Base-by-base conservation (phyloP, 1,284 basidiomycete genomes). In the Tremellales sp. region DNA sequence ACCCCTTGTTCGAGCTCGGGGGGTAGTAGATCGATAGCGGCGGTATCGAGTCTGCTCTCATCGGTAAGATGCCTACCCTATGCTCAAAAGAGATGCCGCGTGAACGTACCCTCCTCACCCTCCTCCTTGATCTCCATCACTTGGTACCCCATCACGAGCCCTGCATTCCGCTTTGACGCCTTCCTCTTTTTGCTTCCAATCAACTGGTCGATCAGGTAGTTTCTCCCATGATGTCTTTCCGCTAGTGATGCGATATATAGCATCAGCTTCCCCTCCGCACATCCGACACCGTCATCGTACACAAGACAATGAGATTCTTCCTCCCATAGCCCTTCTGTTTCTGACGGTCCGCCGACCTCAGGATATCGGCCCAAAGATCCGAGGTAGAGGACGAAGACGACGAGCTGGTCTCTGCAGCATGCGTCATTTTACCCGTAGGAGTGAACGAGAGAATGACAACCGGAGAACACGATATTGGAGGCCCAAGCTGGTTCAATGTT, bases 361-460 rank as follows among this genome's bases (percentile, higher is more conserved):
- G 77, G 58, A 94, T 94, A 27, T 86, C 87, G 3, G 84, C 86
- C 90, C 91, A 95, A 26, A 95, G 75, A 58, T 92, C 87, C 55
- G 43, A 37, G 34, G 24, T 33, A 26, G 32, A 13, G 29, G 21
- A 35, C 32, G 32, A n/a, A 25, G 42, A 19, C n/a, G 29, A 19
- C n/a, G 34, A 36, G 9, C 34, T 36, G 8, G 34, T 16, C 9
- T 21, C 34, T 18, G 34, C n/a, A 18, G 42, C 42, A n/a, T n/a
- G n/a, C n/a, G n/a, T n/a, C n/a, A n/a, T n/a, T n/a, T n/a, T n/a
- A n/a, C n/a, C n/a, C n/a, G n/a, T n/a, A n/a, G n/a, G n/a, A n/a
- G n/a, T n/a, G n/a, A n/a, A n/a, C n/a, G n/a, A n/a, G n/a, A n/a
- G n/a, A n/a, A n/a, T n/a, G n/a, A n/a, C n/a, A n/a, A n/a, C n/a